A percentile compares a stretch with the other conserved stretches of the same genome.
Conservation (phyloP, 176 grass and related monocot species). For the Eremochloa ophiuroides region DNA sequence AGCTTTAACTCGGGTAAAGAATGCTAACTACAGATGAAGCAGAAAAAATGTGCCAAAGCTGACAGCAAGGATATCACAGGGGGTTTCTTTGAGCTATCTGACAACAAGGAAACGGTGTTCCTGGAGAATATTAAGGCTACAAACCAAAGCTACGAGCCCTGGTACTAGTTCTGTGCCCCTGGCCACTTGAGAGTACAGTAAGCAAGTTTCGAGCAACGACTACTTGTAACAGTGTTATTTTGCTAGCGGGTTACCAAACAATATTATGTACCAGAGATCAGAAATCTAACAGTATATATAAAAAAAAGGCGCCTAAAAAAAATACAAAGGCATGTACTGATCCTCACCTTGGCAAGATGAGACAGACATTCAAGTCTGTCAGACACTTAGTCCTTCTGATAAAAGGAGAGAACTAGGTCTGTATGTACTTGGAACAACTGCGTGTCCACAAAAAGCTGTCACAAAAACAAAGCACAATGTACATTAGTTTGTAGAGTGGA, state of each 20-base stretch:
- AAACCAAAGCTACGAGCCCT: neutral
- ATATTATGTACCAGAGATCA: neutral
- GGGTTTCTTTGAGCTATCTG: conserved; percentile 15
- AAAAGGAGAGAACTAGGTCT: conserved; percentile 97
- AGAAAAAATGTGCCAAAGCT: neutral
- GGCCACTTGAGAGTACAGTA: neutral
- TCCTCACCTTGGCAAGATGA: conserved; percentile 40
- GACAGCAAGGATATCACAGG: neutral
- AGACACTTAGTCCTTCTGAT: conserved; percentile 88
- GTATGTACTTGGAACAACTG: conserved; percentile 98
- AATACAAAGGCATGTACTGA: neutral
- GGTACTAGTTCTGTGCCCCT: neutral
- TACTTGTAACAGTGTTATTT: neutral
- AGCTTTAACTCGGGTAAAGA: conserved; percentile 11
- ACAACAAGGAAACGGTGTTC: neutral
- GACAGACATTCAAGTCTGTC: conserved; percentile 22
- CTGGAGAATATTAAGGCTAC: neutral
- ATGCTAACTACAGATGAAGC: neutral
- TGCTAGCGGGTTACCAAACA: neutral
- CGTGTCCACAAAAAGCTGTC: conserved; percentile 91
- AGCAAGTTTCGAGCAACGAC: neutral
- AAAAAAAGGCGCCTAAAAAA: neutral
- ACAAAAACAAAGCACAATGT: neutral
- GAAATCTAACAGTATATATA: neutral
- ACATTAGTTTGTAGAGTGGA: neutral